Base-by-base conservation (phyloP, 1,284 basidiomycete species). In the Baeospora myosura region DNA sequence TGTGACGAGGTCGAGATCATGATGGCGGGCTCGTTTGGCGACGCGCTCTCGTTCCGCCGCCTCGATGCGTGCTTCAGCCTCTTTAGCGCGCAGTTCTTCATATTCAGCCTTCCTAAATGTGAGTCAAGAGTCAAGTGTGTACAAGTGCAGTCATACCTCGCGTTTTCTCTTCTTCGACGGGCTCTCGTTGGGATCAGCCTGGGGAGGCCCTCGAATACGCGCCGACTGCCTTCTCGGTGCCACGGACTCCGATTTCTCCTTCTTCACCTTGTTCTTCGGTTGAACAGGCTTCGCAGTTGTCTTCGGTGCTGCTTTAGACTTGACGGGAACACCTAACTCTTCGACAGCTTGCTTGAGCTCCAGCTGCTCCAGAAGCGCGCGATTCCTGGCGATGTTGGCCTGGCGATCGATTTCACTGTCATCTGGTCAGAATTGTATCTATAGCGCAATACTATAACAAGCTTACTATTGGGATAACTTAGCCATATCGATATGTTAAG, bases 301-400 rank as follows among this genome's bases (percentile, higher is more conserved):
- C 49, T 68, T 69, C 0, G 64, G 54, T 22, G 60, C 36, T 12
- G 53, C 45, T 24, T 58, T 62, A 22, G 50, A 50, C 40, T 63
- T 68, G 12, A 49, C 52, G n/a, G 64, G 55, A 16, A 71, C 55
- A n/a, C 68, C 69, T 4, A 82, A 64, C n/a, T 62, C 58, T 5
- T 65, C 60, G 12, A 72, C 68, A 2, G 74, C 77, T 49, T 76
- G 74, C 49, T 76, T 74, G 24, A 88, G 63, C 14, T 82, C 75
- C 17, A 89, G 71, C 52, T 82, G 61, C 45, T 81, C 78, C 24
- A 89, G 68, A 5, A 88, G 64, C 7, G 76, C 81, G 31, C 74
- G 77, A 55, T 89, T 89, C 36, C 82, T 72, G 8, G 81, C 83
- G 39, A 89, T 88, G 52, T 87, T 88, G 5, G 76, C 78, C 53